Base-by-base conservation (phyloP, 2,329 filamentous ascomycete species). In the Thelonectria olida region DNA sequence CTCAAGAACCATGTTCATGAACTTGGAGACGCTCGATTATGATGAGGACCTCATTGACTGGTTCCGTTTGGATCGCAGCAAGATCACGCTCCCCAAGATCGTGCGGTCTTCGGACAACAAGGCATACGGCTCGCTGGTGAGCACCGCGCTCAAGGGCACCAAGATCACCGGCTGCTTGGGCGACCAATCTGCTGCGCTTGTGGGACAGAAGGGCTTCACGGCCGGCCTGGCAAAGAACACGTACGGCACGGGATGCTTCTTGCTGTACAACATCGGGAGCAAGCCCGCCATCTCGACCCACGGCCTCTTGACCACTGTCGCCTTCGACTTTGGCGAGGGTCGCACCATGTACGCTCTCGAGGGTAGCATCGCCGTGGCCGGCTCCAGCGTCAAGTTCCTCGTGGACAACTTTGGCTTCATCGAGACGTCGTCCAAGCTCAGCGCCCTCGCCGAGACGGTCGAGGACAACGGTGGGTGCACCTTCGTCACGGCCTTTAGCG, bases 171-270 rank as follows among this genome's bases (percentile, higher is more conserved):
- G 92, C 65, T 93, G 91, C 75, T 79, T 95, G 23, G 92, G 92
- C 56, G 92, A 96, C 73, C 92, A 96, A 75, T 93, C 91, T 31
- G 90, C 92, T 10, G 92, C 92, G 5, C 80, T 95, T 44, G 92
- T 95, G 25, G 92, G 92, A 22, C 91, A 93, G 73, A 90, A 90
- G 74, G 91, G 89, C 2, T 95, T 95, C 76, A 84, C 83, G 2
- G 89, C 91, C 8, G 92, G 92, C 56, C 83, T 85, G 57, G 92
- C 92, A 50, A 95, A 95, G 82, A 95, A 95, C 76, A 95, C 92
- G 1, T 95, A 95, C 74, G 92, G 92, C 39, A 95, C 92, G 1
- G 92, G 92, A 20, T 94, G 92, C 76, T 96, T 96, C 81, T 79
- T 95, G 66, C 85, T 95, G 7, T 94, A 93, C 79, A 94, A 96